A percentile compares a stretch with the other conserved stretches of the same genome.
These are phyloP conservation scores for Penicillium subrubescens DNA, from an alignment of 495 filamentous ascomycete species.

Conservation along the genomic window DNA sequence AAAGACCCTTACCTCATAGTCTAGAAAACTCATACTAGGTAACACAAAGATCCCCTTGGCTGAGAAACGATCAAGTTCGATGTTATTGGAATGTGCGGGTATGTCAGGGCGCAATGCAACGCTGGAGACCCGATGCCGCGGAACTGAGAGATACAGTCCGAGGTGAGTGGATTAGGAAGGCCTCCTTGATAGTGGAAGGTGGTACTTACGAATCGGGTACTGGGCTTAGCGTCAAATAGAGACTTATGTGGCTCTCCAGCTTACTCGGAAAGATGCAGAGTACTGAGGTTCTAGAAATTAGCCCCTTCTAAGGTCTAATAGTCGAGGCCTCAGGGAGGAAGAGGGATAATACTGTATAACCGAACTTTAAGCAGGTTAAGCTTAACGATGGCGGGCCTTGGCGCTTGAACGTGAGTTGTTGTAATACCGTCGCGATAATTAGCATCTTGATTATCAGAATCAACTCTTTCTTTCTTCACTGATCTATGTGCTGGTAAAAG, in stretches of 20 bases:
- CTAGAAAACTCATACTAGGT: neutral
- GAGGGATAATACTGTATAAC: neutral
- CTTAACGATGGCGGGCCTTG: neutral
- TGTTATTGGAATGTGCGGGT: neutral
- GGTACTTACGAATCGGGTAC: neutral
- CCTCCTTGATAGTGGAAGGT: neutral
- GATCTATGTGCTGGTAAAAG: neutral
- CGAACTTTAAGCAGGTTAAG: neutral
- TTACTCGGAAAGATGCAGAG: neutral
- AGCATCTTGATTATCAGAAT: neutral
- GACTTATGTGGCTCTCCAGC: neutral
- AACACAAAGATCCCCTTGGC: neutral
- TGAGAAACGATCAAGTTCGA: neutral
- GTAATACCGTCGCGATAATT: neutral
- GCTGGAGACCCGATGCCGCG: neutral
- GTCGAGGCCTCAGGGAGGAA: neutral
- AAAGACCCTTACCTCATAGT: neutral
- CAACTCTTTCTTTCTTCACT: neutral
- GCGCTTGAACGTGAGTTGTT: neutral
- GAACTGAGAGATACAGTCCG: neutral
- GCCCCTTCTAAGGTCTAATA: neutral
- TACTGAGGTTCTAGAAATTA: neutral
- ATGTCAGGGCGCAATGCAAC: neutral
- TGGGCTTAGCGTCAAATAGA: neutral
- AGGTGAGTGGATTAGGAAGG: neutral